A percentile compares a stretch with the other conserved stretches of the same genome.
Conservation (phyloP, 2,329 filamentous ascomycete genomes). For the Fusarium caatingaense region DNA sequence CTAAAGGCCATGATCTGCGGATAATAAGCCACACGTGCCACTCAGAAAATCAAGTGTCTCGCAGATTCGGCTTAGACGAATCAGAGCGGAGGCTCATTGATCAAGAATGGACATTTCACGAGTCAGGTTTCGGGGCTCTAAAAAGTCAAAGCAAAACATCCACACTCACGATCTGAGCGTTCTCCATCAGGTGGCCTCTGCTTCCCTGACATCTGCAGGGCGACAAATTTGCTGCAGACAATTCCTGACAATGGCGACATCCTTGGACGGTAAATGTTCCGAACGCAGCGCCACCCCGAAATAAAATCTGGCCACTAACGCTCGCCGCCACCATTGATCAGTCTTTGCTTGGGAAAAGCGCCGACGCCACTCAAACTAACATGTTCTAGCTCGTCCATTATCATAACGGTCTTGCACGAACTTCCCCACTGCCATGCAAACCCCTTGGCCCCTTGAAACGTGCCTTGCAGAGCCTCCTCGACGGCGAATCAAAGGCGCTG, state of each 20-base stretch:
- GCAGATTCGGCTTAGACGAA: not conserved
- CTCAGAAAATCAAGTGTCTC: not conserved
- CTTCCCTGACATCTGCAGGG: not conserved
- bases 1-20: not conserved
- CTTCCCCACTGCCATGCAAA: not conserved
- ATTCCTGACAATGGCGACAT: not conserved
- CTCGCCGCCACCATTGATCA: not conserved
- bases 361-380: not conserved
- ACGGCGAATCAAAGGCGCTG: not conserved
- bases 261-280: not conserved
- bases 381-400: not conserved
- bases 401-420: not conserved
- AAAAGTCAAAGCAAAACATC: not conserved
- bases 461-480: not conserved
- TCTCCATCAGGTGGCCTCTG: not conserved
- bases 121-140: not conserved
- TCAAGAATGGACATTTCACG: not conserved
- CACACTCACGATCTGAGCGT: not conserved
- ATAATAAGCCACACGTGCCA: not conserved
- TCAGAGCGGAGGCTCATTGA: not conserved
- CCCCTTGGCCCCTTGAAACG: not conserved
- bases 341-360: conserved; percentile 9
- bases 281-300: conserved; percentile 3
- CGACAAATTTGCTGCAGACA: not conserved
- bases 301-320: not conserved